Base-by-base conservation (phyloP, 2,329 filamentous ascomycete genomes). In the Alternaria sp. region DNA sequence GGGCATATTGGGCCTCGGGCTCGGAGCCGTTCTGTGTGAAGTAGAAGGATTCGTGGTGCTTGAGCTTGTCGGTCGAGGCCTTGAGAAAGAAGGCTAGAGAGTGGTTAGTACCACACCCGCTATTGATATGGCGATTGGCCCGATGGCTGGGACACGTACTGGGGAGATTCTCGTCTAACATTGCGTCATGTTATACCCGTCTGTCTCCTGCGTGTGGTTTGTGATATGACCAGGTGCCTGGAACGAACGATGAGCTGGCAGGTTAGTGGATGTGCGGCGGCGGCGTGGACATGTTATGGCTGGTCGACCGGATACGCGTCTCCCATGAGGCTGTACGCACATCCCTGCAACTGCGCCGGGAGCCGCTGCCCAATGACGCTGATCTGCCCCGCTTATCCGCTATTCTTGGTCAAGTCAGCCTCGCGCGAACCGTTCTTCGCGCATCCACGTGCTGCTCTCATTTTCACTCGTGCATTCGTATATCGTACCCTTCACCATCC, bases 131-230 rank as follows among this genome's bases (percentile, higher is more conserved):
- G 45, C 40, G 46, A 50, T 62, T 50, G 47, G 43, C 49, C n/a
- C 43, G 13, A 19, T 26, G 26, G 10, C 26, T 28, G 11, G 19
- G 46, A 49, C 30, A 52, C 62, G 28, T 66, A 87, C 86, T 93
- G 59, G 94, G 94, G n/a, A 97, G 88, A 80, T 94, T 97, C 79
- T 96, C 93, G 89, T 97, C 93, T 73, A 97, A 87, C 93, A 97
- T 97, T 61, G 72, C 67, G 67, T 62, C 73, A 76, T 74, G 23
- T 49, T 62, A 59, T 32, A 47, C 45, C 28, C 19, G 9, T 11
- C 44, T 26, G 28, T 2, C 5, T 17, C 17, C 13, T 21, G 30
- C 32, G 32, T 57, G n/a, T 46, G 36, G 19, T 40, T 43, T 25
- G 46, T 21, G 62, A 57, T 56, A 47, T 15, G 15, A 17, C 17